Base-by-base conservation (phyloP, 495 filamentous ascomycete species). In the Mytilinidion resinicola region DNA sequence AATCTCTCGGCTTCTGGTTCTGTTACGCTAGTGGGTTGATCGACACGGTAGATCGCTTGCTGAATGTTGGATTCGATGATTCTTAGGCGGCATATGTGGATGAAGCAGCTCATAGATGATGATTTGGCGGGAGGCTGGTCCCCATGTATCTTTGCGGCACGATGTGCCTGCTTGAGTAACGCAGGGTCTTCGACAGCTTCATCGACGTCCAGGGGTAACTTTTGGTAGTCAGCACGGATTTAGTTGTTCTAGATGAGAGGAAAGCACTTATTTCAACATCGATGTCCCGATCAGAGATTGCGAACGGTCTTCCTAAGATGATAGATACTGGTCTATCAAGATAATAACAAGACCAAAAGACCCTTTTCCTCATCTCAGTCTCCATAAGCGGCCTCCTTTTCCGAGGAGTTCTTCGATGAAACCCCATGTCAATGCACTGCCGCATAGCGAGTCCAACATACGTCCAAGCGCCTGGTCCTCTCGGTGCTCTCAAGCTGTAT, bases 51-150 rank as follows among this genome's bases (percentile, higher is more conserved):
- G 36, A 82, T 79, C 38, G 78, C 77, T 46, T 78, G 72, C 61
- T 81, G 77, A 39, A 82, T 80, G 34, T 73, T 69, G 14, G 78
- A 80, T 64, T 82, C 78, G 36, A 82, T 76, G 15, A 73, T 71
- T 19, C 77, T 76, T 52, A 81, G 72, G 51, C 73, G 73, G 55
- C 78, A 74, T 1, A 80, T 71, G 42, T 78, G 78, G n/a, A 79
- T 73, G 14, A 56, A 56, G 38, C 53, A 56, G 36, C 21, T 48
- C 37, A 56, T 30, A 10, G 37, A 48, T n/a, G 53, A 53, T n/a
- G 53, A 38, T 15, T 14, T 47, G n/a, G 73, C 69, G 44, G 78
- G 76, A 69, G 73, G n/a, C 72, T 77, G 44, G 70, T 69, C 35
- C 69, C 70, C 30, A 61, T 70, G 1, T 67, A 56, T 11, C 67